Percentiles rank a stretch among this genome's conserved stretches.
Conservation (phyloP, 805 yeast species). For the Saccharomycopsis malanga region DNA sequence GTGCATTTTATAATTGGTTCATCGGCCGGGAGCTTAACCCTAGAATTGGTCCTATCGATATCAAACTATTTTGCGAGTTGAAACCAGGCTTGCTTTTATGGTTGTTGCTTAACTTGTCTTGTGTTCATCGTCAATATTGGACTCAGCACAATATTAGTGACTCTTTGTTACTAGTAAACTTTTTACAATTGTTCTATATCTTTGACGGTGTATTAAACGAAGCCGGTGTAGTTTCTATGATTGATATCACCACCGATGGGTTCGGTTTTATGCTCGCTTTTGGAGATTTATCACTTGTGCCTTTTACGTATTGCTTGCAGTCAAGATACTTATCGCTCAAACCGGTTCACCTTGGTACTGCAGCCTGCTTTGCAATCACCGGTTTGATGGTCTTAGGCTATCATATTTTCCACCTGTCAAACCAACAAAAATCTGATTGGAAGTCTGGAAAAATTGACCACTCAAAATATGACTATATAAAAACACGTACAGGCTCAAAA, state of each 20-base stretch:
- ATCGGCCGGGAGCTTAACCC: conserved; percentile 96
- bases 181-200: conserved; percentile 73
- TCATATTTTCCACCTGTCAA: conserved; percentile 76
- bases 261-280: conserved; percentile 94
- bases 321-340: conserved; percentile 70
- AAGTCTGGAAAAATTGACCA: conserved; percentile 62
- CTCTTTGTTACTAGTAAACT: conserved; percentile 61
- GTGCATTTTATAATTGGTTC: conserved; percentile 81
- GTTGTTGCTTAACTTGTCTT: conserved; percentile 69
- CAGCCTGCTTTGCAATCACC: conserved; percentile 35
- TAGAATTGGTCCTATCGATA: conserved; percentile 74
- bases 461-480: conserved; percentile 60
- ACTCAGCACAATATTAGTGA: conserved; percentile 43
- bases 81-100: conserved; percentile 91
- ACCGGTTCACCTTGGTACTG: conserved; percentile 43
- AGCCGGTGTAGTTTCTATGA: conserved; percentile 85
- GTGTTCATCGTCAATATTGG: conserved; percentile 74
- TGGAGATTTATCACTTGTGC: conserved; percentile 90
- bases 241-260: conserved; percentile 94
- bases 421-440: conserved; percentile 78
- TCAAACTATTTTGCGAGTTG: conserved; percentile 87
- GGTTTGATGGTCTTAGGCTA: conserved; percentile 55
- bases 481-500: conserved; percentile 71
- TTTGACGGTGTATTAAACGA: conserved; percentile 91
- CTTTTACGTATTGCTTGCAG: conserved; percentile 85